phyloP scores from a whole-genome alignment of 495 filamentous ascomycete species.

The Xylaria flabelliformis region DNA sequence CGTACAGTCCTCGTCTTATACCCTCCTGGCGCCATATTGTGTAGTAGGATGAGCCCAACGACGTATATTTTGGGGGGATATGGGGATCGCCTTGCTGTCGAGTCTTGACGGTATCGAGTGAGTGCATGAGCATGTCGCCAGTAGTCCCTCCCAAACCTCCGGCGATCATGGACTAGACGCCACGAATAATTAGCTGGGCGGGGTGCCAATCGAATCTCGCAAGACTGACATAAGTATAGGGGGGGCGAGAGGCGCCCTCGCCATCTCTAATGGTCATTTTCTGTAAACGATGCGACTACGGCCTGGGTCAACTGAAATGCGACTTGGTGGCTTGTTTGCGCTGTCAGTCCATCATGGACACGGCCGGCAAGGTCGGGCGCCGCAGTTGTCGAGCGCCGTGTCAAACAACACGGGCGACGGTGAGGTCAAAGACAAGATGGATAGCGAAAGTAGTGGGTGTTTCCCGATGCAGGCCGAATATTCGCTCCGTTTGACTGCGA shows the following conservation, averaged over 20 bases:
- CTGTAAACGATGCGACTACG: constrained; percentile 37
- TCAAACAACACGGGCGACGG: neutral
- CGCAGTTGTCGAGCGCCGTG: constrained; percentile 10
- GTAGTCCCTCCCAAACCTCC: constrained; percentile 89
- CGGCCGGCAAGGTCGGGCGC: constrained; percentile 26
- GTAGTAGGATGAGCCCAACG: constrained; percentile 84
- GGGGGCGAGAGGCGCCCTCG: constrained; percentile 51
- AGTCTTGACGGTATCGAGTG: constrained; percentile 98
- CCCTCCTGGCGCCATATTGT: constrained; percentile 95
- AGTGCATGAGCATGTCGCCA: constrained; percentile 98
- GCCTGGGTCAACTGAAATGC: constrained; percentile 34
- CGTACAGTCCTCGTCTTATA: constrained; percentile 85
- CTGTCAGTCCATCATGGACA: constrained; percentile 48
- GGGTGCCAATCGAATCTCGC: constrained; percentile 2
- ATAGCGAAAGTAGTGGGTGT: constrained; percentile 24
- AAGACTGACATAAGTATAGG: constrained; percentile 52
- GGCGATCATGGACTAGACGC: constrained; percentile 84
- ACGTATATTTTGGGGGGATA: constrained; percentile 88
- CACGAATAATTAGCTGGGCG: constrained; percentile 31
- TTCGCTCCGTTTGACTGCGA: constrained; percentile 1
- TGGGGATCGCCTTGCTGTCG: constrained; percentile 95
- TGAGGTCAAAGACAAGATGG: constrained; percentile 24
- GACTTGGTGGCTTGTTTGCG: constrained; percentile 38
- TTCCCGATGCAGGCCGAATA: constrained; percentile 6
- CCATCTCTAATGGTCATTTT: constrained; percentile 53